A percentile compares a stretch with the other conserved stretches of the same genome.
These are phyloP conservation scores for Vinca major DNA, from an alignment of 305 asterid genomes.

Conservation along the genomic window DNA sequence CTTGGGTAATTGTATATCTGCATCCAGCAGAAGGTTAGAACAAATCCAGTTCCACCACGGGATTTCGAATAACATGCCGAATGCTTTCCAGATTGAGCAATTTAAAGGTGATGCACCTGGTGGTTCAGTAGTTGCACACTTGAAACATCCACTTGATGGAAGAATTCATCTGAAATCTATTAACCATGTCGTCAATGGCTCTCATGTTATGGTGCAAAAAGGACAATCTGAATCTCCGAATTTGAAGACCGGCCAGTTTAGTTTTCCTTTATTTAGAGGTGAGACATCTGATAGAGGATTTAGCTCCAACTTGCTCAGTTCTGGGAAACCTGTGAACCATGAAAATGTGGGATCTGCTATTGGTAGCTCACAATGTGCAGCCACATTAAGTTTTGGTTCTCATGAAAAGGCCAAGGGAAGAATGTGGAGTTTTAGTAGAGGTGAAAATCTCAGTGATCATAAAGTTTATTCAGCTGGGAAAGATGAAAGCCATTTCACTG, in stretches of 20 bases:
- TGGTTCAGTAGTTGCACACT: constrained; percentile 20
- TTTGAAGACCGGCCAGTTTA: constrained; percentile 22
- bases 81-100: constrained; percentile 18
- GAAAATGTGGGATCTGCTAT: constrained; percentile 21
- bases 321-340: constrained; percentile 20
- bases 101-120: constrained; percentile 18
- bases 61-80: constrained; percentile 22
- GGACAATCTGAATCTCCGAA: constrained; percentile 19
- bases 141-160: constrained; percentile 20
- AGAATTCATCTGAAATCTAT: constrained; percentile 20
- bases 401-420: constrained; percentile 21
- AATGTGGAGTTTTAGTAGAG: constrained; percentile 22
- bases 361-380: constrained; percentile 23
- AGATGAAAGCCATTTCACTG: constrained; percentile 24
- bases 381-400: constrained; percentile 26
- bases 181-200: constrained; percentile 19
- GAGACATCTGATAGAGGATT: constrained; percentile 21
- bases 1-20: constrained; percentile 22
- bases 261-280: constrained; percentile 22
- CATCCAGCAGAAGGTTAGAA: constrained; percentile 25
- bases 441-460: constrained; percentile 22
- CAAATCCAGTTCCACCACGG: constrained; percentile 25
- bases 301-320: constrained; percentile 14
- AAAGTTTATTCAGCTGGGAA: constrained; percentile 24
- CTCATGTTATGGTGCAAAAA: constrained; percentile 23